A percentile compares a stretch with the other conserved stretches of the same genome.
Conservation (phyloP, 345 rosid species). For the Chamaenerion angustifolium region DNA sequence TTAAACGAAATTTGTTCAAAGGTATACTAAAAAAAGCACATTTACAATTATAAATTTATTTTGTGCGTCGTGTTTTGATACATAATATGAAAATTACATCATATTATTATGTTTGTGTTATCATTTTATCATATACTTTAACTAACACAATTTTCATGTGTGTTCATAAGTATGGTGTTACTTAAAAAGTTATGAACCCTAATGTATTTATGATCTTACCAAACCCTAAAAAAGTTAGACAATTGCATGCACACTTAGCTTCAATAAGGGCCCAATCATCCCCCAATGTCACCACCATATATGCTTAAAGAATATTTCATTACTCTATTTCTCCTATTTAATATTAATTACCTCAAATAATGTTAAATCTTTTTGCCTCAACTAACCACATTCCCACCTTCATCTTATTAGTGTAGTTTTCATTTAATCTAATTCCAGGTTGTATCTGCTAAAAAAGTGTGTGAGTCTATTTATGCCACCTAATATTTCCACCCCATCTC, state of each 20-base stretch:
- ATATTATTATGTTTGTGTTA: too few relatives aligned
- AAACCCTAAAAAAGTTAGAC: constrained; percentile 1
- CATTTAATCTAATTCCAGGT: not conserved
- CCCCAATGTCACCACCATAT: not conserved
- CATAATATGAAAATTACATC: too few relatives aligned
- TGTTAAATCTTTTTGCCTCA: not conserved
- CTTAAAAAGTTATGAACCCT: too few relatives aligned
- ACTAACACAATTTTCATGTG: too few relatives aligned
- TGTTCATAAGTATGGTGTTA: too few relatives aligned
- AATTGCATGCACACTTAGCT: not conserved
- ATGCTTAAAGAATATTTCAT: not conserved
- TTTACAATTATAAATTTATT: too few relatives aligned
- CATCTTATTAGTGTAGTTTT: not conserved
- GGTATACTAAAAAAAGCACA: too few relatives aligned
- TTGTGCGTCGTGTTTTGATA: too few relatives aligned
- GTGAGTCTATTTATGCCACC: not conserved
- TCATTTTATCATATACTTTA: too few relatives aligned
- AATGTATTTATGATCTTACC: not conserved
- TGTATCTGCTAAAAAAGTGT: not conserved
- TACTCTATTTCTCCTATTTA: not conserved
- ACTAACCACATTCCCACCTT: constrained; percentile 6
- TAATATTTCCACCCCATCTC: not conserved
- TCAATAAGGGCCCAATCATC: not conserved
- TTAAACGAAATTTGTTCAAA: too few relatives aligned
- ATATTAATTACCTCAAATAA: not conserved